Percentiles rank a stretch among this genome's conserved stretches.
Evolutionary conservation across 2,329 filamentous ascomycete genomes (phyloP).

Genomic region (Drechslerella stenobrocha): DNA sequence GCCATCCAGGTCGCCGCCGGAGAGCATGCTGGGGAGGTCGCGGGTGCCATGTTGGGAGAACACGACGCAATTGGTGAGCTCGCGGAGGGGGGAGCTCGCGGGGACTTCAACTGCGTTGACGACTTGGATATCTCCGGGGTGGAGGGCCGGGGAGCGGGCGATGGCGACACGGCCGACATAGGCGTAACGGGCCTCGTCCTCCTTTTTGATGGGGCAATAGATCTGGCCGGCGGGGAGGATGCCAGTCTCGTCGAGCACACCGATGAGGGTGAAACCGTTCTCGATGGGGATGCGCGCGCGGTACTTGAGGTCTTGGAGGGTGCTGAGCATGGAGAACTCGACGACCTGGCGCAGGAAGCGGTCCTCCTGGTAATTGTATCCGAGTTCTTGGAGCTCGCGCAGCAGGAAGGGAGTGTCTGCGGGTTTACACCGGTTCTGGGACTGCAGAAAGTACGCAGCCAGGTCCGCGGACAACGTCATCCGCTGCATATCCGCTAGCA

Average conservation of each 20-base stretch:
- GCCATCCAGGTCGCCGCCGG: slow-evolving; percentile 81
- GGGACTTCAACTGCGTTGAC: slow-evolving; percentile 66
- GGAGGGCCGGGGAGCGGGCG: slow-evolving; percentile 77
- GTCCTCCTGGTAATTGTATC: slow-evolving; percentile 69
- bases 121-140: slow-evolving; percentile 77
- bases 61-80: slow-evolving; percentile 72
- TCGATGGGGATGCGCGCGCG: slow-evolving; percentile 73
- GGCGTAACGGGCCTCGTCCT: slow-evolving; percentile 52
- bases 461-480: slow-evolving; percentile 65
- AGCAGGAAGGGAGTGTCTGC: slow-evolving; percentile 66
- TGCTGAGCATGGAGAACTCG: slow-evolving; percentile 70
- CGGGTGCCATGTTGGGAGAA: slow-evolving; percentile 73
- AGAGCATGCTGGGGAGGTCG: slow-evolving; percentile 76
- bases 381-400: slow-evolving; percentile 62
- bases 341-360: slow-evolving; percentile 70
- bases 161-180: slow-evolving; percentile 63
- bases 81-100: slow-evolving; percentile 64
- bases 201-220: slow-evolving; percentile 64
- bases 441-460: slow-evolving; percentile 68
- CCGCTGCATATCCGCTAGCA: slow-evolving; percentile 64
- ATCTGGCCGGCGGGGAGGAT: slow-evolving; percentile 69
- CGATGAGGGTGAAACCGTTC: slow-evolving; percentile 74
- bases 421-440: slow-evolving; percentile 64
- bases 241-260: slow-evolving; percentile 79
- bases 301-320: slow-evolving; percentile 75